A percentile compares a stretch with the other conserved stretches of the same genome.
Evolutionary conservation across 2,329 filamentous ascomycete species (phyloP).

Genomic region (Verticillium tricorpus): DNA sequence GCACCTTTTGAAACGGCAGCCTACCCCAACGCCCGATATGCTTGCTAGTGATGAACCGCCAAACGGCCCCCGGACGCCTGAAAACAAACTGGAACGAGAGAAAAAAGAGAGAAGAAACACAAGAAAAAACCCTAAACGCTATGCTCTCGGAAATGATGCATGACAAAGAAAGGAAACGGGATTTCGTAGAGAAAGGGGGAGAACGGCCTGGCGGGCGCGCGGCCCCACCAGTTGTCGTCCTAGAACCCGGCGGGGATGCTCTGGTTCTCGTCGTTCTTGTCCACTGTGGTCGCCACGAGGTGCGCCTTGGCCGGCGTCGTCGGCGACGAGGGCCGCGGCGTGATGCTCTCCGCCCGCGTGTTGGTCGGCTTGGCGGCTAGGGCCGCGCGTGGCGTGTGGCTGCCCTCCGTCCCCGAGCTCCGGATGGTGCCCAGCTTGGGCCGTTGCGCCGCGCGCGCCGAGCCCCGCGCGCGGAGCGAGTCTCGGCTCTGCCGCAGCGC

Average conservation of each 20-base stretch:
- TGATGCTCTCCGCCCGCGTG: slow-evolving; percentile 9
- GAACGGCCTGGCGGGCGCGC: background rate
- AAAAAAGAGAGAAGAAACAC: background rate
- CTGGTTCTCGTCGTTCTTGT: slow-evolving; percentile 7
- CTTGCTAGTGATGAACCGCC: slow-evolving; percentile 12
- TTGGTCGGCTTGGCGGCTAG: slow-evolving; percentile 16
- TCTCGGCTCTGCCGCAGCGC: slow-evolving; percentile 14
- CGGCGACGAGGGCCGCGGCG: slow-evolving; percentile 5
- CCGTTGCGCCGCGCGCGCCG: slow-evolving; percentile 31
- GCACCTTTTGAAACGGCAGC: background rate
- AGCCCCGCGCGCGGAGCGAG: slow-evolving; percentile 18
- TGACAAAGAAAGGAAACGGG: background rate
- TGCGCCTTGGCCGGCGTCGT: slow-evolving; percentile 8
- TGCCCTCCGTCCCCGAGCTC: slow-evolving; percentile 31
- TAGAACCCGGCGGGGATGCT: background rate
- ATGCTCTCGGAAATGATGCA: slow-evolving; percentile 8
- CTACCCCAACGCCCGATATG: slow-evolving; percentile 4
- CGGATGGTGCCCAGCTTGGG: slow-evolving; percentile 43
- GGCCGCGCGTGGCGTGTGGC: slow-evolving; percentile 20
- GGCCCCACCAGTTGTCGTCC: background rate
- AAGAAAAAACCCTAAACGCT: slow-evolving; percentile 3
- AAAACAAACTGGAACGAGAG: background rate
- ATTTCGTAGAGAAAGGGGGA: background rate
- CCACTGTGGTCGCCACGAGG: slow-evolving; percentile 2
- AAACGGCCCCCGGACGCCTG: background rate